Conservation (phyloP, 768 basidiomycete genomes). For the Ramaria sp. region DNA sequence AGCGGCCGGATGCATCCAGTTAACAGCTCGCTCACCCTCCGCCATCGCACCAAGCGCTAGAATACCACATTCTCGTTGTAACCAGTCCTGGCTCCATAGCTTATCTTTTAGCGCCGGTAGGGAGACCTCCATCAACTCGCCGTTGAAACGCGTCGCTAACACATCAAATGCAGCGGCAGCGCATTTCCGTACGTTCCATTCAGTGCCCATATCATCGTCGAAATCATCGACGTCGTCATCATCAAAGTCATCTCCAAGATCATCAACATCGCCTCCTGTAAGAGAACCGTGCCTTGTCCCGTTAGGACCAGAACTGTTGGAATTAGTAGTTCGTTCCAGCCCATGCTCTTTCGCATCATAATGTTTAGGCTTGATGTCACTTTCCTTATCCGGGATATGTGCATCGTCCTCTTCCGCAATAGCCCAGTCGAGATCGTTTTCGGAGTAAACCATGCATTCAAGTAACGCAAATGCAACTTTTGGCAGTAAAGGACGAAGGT, state of each 20-base stretch:
- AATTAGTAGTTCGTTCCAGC: conserved; percentile 56
- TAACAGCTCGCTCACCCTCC: conserved; percentile 53
- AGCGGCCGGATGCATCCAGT: background rate
- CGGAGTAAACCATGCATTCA: conserved; percentile 95
- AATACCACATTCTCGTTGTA: conserved; percentile 91
- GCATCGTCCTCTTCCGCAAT: conserved; percentile 86
- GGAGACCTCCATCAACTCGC: conserved; percentile 81
- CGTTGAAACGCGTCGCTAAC: conserved; percentile 83
- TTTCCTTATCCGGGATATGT: conserved; percentile 82
- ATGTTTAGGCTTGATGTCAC: conserved; percentile 93
- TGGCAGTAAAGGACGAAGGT: conserved; percentile 76
- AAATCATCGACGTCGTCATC: conserved; percentile 85
- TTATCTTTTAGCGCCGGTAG: conserved; percentile 87
- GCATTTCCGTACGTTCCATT: conserved; percentile 98
- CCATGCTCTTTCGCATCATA: conserved; percentile 82
- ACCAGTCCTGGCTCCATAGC: conserved; percentile 87
- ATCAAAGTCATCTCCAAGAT: conserved; percentile 83
- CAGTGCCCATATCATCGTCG: conserved; percentile 92
- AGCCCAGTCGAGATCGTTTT: conserved; percentile 91
- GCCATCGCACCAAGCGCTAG: conserved; percentile 96
- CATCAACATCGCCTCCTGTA: conserved; percentile 48
- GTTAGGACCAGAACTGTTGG: conserved; percentile 13
- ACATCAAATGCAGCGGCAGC: conserved; percentile 97
- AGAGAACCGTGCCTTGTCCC: conserved; percentile 1
- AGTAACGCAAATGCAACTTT: conserved; percentile 92